A percentile compares a stretch with the other conserved stretches of the same genome.
These are phyloP conservation scores for Tolypocladium nubicola DNA, from an alignment of 2,329 filamentous ascomycete genomes.

Conservation along the genomic window DNA sequence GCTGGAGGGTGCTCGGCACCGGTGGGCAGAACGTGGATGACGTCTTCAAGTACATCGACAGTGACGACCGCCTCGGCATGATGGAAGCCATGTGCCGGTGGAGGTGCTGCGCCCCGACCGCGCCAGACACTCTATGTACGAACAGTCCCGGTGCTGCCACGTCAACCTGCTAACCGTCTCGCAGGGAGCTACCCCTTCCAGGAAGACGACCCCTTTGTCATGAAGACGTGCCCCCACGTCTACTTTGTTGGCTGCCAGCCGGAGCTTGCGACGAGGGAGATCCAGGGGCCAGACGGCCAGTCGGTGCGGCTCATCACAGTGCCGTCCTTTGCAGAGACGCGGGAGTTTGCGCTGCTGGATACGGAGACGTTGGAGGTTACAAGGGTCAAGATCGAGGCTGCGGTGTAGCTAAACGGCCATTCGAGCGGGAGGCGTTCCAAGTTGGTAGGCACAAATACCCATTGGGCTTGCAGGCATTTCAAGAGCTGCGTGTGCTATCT, in stretches of 20 bases:
- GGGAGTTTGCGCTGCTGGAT: conserved; percentile 75
- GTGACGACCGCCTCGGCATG: conserved; percentile 68
- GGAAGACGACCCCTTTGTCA: conserved; percentile 81
- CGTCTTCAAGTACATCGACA: conserved; percentile 80
- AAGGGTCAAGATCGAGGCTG: conserved; percentile 45
- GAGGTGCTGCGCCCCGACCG: conserved; percentile 85
- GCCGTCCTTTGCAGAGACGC: conserved; percentile 69
- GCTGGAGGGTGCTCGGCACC: conserved; percentile 77
- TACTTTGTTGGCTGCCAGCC: conserved; percentile 86
- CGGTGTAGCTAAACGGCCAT: background rate
- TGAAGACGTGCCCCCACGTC: conserved; percentile 76
- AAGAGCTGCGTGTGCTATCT: background rate
- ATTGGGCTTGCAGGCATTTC: background rate
- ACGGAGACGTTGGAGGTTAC: conserved; percentile 74
- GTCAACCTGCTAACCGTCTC: conserved; percentile 11
- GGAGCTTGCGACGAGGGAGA: conserved; percentile 59
- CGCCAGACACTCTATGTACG: conserved; percentile 89
- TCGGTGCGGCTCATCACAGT: conserved; percentile 69
- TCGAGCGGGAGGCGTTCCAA: conserved; percentile 2
- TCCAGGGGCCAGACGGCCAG: conserved; percentile 58
- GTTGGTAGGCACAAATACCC: background rate
- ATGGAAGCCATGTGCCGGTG: conserved; percentile 93
- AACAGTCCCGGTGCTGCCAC: background rate
- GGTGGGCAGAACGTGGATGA: conserved; percentile 92
- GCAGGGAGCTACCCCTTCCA: conserved; percentile 93